Evolutionary conservation across 2,329 filamentous ascomycete genomes (phyloP), one percentile per base, ranked within the genome.

Genomic region (Colletotrichum limetticola): DNA sequence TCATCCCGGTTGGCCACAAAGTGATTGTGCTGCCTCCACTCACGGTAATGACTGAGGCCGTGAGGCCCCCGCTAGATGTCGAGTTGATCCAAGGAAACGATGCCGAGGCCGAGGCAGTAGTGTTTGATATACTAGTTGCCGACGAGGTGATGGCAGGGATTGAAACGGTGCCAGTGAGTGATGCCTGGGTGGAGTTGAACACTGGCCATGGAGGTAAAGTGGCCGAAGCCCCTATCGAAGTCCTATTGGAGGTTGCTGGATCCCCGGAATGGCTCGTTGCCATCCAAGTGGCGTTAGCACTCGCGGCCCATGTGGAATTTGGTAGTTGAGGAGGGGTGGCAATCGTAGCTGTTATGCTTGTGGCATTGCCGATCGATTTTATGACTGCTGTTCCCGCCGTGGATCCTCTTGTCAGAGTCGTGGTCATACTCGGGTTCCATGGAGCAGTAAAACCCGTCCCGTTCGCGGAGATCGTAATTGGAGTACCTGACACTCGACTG

Each of bases 161-260:
- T 11, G 66, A 72, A 1, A 70, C 53, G 6, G 70, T 72, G 14
- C 70, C 66, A 3, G 66, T 46, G 11, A 67, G 28, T 7, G 71
- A 62, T 19, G 35, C 35, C 1, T n/a, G n/a, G 11, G 67, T 73
- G n/a, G 70, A 70, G 53, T 72, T 72, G 8, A 26, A 64, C 2
- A 19, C 30, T 35, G 60, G 32, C 70, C 59, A 70, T 1, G 66
- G 55, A 0, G 70, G 60, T 9, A 35, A 19, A 14, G 5, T 32
- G 37, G 16, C 5, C 1, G 60, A 70, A 14, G 14, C 28, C n/a
- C n/a, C 16, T 26, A 26, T 14, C 0, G 70, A 61, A 8, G 46
- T 35, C 42, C n/a, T 22, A 4, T 22, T 65, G 4, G 55, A 65
- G 9, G 70, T 69, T 24, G 24, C 30, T 19, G 59, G 42, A 16